Evolutionary conservation across 306 rosid genomes (phyloP).

Genomic region (Sechiopsis laciniata): DNA sequence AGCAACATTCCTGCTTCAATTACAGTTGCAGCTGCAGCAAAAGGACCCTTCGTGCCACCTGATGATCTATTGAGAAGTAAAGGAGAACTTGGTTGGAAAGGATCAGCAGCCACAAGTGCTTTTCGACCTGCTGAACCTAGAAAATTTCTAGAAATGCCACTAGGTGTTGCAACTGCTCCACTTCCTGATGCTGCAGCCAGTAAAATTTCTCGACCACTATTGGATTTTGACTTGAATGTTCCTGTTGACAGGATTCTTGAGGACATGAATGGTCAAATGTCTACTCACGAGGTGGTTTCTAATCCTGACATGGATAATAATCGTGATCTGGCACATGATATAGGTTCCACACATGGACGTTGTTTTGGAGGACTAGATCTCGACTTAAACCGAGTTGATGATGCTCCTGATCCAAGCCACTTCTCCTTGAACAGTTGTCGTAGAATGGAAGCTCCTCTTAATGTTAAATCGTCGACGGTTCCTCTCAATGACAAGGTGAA

Average conservation of each 20-base stretch:
- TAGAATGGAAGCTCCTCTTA: slow-evolving; percentile 32
- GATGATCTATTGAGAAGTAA: slow-evolving; percentile 57
- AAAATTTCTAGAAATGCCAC: slow-evolving; percentile 38
- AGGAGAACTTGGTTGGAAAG: slow-evolving; percentile 75
- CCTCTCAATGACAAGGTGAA: slow-evolving; percentile 32
- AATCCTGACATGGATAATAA: slow-evolving; percentile 24
- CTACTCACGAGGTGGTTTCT: slow-evolving; percentile 22
- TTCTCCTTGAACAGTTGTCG: slow-evolving; percentile 30
- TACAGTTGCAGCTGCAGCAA: slow-evolving; percentile 69
- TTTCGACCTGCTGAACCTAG: slow-evolving; percentile 85
- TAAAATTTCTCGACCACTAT: slow-evolving; percentile 37
- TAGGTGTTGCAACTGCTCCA: slow-evolving; percentile 23
- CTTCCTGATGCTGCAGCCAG: slow-evolving; percentile 27
- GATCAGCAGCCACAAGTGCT: slow-evolving; percentile 83
- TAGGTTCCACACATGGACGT: slow-evolving; percentile 29
- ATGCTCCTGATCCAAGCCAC: slow-evolving; percentile 44
- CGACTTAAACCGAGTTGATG: slow-evolving; percentile 58
- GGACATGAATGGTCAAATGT: slow-evolving; percentile 41
- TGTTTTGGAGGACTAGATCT: slow-evolving; percentile 48
- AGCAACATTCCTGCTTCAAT: slow-evolving; percentile 43
- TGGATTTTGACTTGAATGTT: slow-evolving; percentile 64
- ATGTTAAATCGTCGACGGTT: slow-evolving; percentile 29
- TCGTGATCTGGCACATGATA: slow-evolving; percentile 23
- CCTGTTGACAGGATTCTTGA: slow-evolving; percentile 58
- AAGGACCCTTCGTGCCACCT: slow-evolving; percentile 53